phyloP scores from a whole-genome alignment of 768 basidiomycete genomes.

The Lactarius akahatsu region DNA sequence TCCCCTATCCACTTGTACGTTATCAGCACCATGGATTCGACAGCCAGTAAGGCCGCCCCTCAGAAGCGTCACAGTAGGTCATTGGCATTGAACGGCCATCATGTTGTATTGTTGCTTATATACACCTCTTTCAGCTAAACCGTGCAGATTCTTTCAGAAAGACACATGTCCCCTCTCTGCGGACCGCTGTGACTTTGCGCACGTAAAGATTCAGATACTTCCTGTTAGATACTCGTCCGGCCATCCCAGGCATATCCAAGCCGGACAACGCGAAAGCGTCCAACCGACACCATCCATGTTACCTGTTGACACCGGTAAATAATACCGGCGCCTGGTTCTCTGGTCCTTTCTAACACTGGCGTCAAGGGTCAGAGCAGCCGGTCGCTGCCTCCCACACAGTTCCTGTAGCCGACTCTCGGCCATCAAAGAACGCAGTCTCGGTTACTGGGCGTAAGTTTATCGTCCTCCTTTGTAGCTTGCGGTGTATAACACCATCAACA shows the following conservation, averaged over 20 bases:
- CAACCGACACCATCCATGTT: not conserved
- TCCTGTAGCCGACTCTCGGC: not conserved
- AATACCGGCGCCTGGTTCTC: not conserved
- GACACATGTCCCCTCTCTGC: conserved; percentile 27
- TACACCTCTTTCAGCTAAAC: conserved; percentile 20
- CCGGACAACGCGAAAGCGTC: not conserved
- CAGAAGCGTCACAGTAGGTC: conserved; percentile 27
- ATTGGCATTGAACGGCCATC: not conserved
- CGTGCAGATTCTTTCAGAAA: conserved; percentile 28
- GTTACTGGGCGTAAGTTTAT: conserved; percentile 1
- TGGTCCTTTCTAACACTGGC: conserved; percentile 10
- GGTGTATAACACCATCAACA: not conserved
- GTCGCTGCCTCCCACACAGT: conserved; percentile 1
- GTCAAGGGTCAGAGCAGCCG: not conserved
- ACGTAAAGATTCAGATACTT: conserved; percentile 22
- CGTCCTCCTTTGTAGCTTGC: not conserved
- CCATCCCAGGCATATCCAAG: not conserved
- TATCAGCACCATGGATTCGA: conserved; percentile 15
- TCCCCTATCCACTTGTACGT: conserved; percentile 10
- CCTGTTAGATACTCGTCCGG: conserved; percentile 17
- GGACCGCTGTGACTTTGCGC: conserved; percentile 29
- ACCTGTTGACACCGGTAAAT: conserved; percentile 19
- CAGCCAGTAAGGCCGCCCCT: not conserved
- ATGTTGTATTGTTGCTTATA: not conserved
- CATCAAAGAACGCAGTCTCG: not conserved